Base-by-base conservation (phyloP, 1,139 yeast species). In the Pneumocystis oryctolagi region DNA sequence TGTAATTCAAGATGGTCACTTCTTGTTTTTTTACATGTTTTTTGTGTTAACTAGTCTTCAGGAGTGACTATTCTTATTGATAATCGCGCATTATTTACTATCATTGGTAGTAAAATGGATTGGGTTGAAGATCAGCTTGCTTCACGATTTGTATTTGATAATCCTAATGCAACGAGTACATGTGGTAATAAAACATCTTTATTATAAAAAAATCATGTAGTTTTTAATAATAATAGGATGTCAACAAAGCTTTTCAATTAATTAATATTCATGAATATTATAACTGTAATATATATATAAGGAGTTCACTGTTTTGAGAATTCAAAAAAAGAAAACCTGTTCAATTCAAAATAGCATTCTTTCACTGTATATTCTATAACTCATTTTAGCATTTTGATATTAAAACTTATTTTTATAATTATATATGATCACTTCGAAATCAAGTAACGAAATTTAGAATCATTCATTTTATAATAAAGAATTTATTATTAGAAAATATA, bases 141-240 rank as follows among this genome's bases (percentile, higher is more conserved):
- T 47, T 84, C 95, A 20, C 82, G 95, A 71, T 92, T 92, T 73
- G 89, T 92, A 53, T 92, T 92, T 78, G 84, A 81, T 74, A 92
- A 92, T 74, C 98, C 98, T 66, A 92, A 92, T 75, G 86, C 95
- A 60, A 92, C 90, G 77, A 97, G 97, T 40, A 87, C 96, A 63
- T 92, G 98, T 76, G 98, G 98, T 20, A 92, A 98, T 74, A 98
- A 97, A 98, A 92, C 76, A 88, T 96, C 5, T 92, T 92, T 35
- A 55, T 60, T 25, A 9, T 25, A n/a, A n/a, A 12, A 20, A 3
- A 20, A 20, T 4, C 14, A 20, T 9, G 30, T 1, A 39, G 3
- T n/a, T 47, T 47, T 47, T 47, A 47, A 47, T 2, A 6, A 4
- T 47, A 25, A 25, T 25, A 47, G 55, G 55, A 20, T 47, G 55